Conservation (phyloP, 495 filamentous ascomycete genomes). For the Beverwykella pulmonaria region DNA sequence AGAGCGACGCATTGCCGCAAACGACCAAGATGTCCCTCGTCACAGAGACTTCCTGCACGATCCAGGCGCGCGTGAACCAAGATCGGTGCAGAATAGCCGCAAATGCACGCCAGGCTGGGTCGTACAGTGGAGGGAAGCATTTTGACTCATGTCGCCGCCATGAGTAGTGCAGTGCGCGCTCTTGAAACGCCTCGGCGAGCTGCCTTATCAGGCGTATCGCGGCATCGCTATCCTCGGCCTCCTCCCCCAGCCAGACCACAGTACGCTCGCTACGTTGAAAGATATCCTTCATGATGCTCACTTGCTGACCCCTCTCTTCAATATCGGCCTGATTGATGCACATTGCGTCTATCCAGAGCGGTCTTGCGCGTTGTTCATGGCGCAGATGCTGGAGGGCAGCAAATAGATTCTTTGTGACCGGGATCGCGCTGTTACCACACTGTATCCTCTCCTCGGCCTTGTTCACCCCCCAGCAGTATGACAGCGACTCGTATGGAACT, state of each 20-base stretch:
- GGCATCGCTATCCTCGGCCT: slow-evolving; percentile 7
- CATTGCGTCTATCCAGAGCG: slow-evolving; percentile 20
- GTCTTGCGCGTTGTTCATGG: background rate
- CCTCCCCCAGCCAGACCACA: slow-evolving; percentile 16
- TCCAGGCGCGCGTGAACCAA: slow-evolving; percentile 25
- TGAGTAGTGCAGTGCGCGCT: background rate
- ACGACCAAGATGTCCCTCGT: slow-evolving; percentile 3
- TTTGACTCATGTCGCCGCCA: background rate
- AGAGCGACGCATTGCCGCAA: slow-evolving; percentile 9
- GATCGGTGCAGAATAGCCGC: slow-evolving; percentile 5
- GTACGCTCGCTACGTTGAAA: slow-evolving; percentile 2
- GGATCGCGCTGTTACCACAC: background rate
- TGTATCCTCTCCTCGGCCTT: slow-evolving; percentile 6
- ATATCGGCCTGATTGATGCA: slow-evolving; percentile 27
- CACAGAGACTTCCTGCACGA: slow-evolving; percentile 23
- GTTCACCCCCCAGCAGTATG: slow-evolving; percentile 22
- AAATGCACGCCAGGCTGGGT: slow-evolving; percentile 10
- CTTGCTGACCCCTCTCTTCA: slow-evolving; percentile 12
- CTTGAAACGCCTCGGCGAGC: background rate
- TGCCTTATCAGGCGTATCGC: background rate
- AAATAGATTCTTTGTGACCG: slow-evolving; percentile 8
- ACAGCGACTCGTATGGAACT: slow-evolving; percentile 10
- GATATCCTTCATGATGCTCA: slow-evolving; percentile 18
- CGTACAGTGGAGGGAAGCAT: slow-evolving; percentile 9
- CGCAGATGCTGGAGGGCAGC: slow-evolving; percentile 7